phyloP scores from a whole-genome alignment of 805 yeast species.

The Saccharomycopsis capsularis region DNA sequence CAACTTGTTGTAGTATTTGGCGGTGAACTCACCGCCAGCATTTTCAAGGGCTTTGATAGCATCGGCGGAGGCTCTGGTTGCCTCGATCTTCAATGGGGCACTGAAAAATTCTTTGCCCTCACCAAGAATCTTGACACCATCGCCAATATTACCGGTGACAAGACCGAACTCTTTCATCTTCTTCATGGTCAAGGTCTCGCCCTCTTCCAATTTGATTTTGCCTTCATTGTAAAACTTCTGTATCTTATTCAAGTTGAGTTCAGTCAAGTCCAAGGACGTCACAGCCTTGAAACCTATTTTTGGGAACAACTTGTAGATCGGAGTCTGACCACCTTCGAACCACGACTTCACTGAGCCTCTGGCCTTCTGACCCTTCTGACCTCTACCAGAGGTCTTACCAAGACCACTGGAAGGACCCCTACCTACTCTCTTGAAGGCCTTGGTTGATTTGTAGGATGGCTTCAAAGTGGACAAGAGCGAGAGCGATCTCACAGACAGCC shows the following conservation, averaged over 20 bases:
- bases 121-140: slow-evolving; percentile 79
- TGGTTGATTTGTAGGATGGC: slow-evolving; percentile 58
- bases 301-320: slow-evolving; percentile 75
- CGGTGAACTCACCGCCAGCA: slow-evolving; percentile 66
- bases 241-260: slow-evolving; percentile 61
- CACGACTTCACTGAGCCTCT: slow-evolving; percentile 83
- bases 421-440: slow-evolving; percentile 68
- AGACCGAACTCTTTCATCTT: slow-evolving; percentile 71
- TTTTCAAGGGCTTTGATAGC: slow-evolving; percentile 71
- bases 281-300: slow-evolving; percentile 79
- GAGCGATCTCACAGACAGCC: slow-evolving; percentile 20
- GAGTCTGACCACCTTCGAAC: slow-evolving; percentile 99
- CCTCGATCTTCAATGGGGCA: slow-evolving; percentile 69
- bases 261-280: slow-evolving; percentile 44
- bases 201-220: slow-evolving; percentile 49
- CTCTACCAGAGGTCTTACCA: slow-evolving; percentile 95
- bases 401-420: slow-evolving; percentile 91
- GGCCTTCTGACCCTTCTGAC: slow-evolving; percentile 98
- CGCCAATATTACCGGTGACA: slow-evolving; percentile 59
- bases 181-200: slow-evolving; percentile 64
- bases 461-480: slow-evolving; percentile 48
- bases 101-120: slow-evolving; percentile 45
- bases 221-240: slow-evolving; percentile 65
- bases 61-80: slow-evolving; percentile 66
- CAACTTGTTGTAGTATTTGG: slow-evolving; percentile 61